These are phyloP conservation scores for Tardiomyces depauwii DNA, from an alignment of 1,139 yeast species.

Conservation along the genomic window DNA sequence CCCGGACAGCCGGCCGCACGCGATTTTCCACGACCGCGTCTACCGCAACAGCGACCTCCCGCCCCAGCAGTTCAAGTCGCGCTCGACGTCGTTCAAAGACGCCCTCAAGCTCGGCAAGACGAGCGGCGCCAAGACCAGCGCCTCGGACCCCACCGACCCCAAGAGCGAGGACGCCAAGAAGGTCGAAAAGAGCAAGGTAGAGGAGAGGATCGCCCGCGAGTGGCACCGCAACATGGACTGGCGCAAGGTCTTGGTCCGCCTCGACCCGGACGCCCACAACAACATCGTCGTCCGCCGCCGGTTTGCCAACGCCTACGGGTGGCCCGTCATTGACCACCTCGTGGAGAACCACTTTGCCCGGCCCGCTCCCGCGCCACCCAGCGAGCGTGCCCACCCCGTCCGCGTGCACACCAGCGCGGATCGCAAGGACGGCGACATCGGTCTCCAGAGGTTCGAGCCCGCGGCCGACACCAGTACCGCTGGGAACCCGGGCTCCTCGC, in stretches of 20 bases:
- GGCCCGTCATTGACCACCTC: conserved; percentile 85
- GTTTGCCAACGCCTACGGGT: conserved; percentile 91
- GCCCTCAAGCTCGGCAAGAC: conserved; percentile 4
- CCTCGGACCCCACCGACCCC: conserved; percentile 1
- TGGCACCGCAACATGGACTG: conserved; percentile 83
- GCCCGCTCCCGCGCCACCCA: background rate
- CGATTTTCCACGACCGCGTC: conserved; percentile 68
- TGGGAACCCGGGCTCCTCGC: background rate
- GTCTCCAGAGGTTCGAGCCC: background rate
- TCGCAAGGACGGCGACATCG: too few relatives aligned
- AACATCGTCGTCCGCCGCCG: conserved; percentile 82
- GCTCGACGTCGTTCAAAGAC: conserved; percentile 11
- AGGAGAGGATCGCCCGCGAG: conserved; percentile 77
- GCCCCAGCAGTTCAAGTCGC: conserved; percentile 22
- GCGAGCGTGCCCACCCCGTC: background rate
- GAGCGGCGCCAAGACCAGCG: conserved; percentile 1
- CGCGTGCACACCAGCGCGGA: too few relatives aligned
- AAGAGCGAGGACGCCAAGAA: conserved; percentile 8
- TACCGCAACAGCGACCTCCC: conserved; percentile 63
- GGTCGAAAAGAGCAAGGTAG: conserved; percentile 37
- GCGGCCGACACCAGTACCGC: background rate
- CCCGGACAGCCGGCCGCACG: conserved; percentile 42
- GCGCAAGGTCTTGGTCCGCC: conserved; percentile 81
- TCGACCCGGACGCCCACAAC: conserved; percentile 93
- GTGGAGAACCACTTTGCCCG: conserved; percentile 49